Evolutionary conservation across 208 protist genomes (phyloP), one percentile per base, ranked within the genome.

Genomic region (Zelonia costaricensis): DNA sequence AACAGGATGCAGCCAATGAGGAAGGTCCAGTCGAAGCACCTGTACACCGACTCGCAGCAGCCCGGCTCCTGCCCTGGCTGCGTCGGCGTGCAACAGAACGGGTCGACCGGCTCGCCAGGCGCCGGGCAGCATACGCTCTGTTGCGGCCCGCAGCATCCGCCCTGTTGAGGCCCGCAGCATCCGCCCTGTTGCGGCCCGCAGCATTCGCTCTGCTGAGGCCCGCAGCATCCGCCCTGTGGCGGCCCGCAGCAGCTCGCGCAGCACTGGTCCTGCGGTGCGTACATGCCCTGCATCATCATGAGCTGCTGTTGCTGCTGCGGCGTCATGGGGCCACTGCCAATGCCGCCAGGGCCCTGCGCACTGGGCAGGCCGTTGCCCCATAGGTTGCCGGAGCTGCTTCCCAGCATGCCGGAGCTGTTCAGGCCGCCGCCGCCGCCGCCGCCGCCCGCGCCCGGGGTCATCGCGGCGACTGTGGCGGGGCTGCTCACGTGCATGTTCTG

Each of bases 11-110:
- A 54, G 69, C 86, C 76, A 12, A 78, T 20, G 23, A 82, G 25
- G 69, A 78, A 91, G 12, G 83, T 91, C 62, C 75, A 88, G 68
- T 94, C 88, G 44, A 80, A 91, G 43, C 55, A 80, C 35, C 55
- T 61, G 55, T 76, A 79, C 18, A 84, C 54, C 33, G 72, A 80
- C 40, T 76, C 71, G 45, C 75, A 61, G 40, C 70, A 84, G 16
- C 71, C 39, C 38, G 51, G 62, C 22, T 46, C 48, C 39, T 78
- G 46, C 15, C 53, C 60, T 1, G 76, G 63, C 30, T 63, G 42
- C 22, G 69, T 22, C 35, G 75, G 74, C 2, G 76, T 63, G 60
- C 87, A 91, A 61, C 71, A 82, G 56, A 79, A 91, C 0, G 76
- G 84, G 28, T 91, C 72, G 33, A 84, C 30, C 10, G 85, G 83